Base-by-base conservation (phyloP, 441 rosid genomes). In the Jatropha multifida region DNA sequence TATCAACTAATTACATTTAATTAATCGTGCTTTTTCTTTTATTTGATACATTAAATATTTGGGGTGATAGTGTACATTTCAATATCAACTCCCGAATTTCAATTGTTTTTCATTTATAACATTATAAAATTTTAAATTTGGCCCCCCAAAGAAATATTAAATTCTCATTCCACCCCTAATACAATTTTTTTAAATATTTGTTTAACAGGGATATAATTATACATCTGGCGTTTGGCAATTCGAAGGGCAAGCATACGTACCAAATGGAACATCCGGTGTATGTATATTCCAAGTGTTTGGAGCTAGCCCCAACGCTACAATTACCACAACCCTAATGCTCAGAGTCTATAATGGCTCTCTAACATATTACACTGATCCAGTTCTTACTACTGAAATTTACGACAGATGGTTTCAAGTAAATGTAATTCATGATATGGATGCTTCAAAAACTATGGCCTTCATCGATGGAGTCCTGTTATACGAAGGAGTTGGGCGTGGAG, bases 271-370 rank as follows among this genome's bases (percentile, higher is more conserved):
- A 44, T 77, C 74, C 0, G 82, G 78, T 10, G 83, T 75, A 18
- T 78, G 79, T 63, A 73, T 82, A 18, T 72, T 82, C 81, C 88
- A 86, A 72, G 75, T 86, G n/a, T 86, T 84, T 40, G 87, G 85
- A 7, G 79, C 82, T 0, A 41, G 48, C 18, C 64, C 71, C 2
- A 81, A 72, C 27, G 76, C 78, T 32, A 62, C 48, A 10, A 73
- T 73, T 18, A 49, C 69, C 7, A 79, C 87, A 13, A 83, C 83
- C 20, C 37, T 83, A 44, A 86, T 86, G 85, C 80, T 85, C 14
- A 73, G 83, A 18, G 85, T 83, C 0, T 74, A 79, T 76, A 72
- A 83, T 65, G 85, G 84, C 0, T 75, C 83, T 3, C 49, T 81
- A 8, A 79, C 55, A 56, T 77, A 75, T 59, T 79, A 68, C 61